Evolutionary conservation across 179 eudicot genomes (phyloP).

Genomic region (Monotropa hypopitys): DNA sequence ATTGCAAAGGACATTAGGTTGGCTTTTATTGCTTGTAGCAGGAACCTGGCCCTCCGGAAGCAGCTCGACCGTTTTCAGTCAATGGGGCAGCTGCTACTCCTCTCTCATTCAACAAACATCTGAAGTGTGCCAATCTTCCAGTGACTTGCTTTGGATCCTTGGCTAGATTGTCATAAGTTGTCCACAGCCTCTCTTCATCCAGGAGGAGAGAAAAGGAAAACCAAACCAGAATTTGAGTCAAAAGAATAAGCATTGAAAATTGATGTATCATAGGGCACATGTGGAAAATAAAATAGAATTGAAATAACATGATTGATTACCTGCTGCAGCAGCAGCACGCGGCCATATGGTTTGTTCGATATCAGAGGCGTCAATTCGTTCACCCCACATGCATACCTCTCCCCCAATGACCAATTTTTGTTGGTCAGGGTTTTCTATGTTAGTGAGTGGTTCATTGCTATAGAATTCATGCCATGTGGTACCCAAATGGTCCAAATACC

Average conservation of each 20-base stretch:
- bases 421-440: slow-evolving; percentile 42
- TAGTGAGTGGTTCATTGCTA: slow-evolving; percentile 53
- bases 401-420: slow-evolving; percentile 64
- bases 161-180: slow-evolving; percentile 42
- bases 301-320: slow-evolving; percentile 19
- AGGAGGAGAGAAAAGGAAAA: not conserved
- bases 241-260: not conserved
- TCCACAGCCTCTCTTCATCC: slow-evolving; percentile 74
- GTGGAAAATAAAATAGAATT: not conserved
- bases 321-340: slow-evolving; percentile 97
- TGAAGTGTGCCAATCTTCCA: slow-evolving; percentile 52
- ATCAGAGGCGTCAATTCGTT: slow-evolving; percentile 56
- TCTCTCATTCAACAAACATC: slow-evolving; percentile 77
- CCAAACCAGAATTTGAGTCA: not conserved
- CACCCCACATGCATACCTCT: slow-evolving; percentile 91
- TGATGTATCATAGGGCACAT: not conserved
- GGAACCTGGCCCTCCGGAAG: slow-evolving; percentile 64
- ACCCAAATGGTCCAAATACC: slow-evolving; percentile 81
- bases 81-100: slow-evolving; percentile 87
- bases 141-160: slow-evolving; percentile 44
- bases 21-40: slow-evolving; percentile 37
- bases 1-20: not conserved
- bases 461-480: slow-evolving; percentile 60
- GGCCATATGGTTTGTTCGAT: slow-evolving; percentile 93
- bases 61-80: slow-evolving; percentile 47